phyloP scores from a whole-genome alignment of 768 basidiomycete genomes.

The Lactarius tabidus region DNA sequence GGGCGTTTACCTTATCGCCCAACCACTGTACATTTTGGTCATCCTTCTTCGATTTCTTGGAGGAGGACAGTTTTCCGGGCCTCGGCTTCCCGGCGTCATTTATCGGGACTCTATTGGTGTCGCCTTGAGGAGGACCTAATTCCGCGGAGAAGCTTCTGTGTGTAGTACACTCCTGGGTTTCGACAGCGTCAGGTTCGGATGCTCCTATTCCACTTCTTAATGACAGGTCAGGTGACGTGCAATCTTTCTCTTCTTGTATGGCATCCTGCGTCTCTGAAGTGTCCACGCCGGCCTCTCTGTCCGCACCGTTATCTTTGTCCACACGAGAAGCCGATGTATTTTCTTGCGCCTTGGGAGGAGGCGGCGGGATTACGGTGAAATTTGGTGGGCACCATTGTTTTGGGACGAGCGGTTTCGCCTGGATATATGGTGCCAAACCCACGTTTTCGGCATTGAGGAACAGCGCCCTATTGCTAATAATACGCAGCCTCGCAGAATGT shows the following conservation, averaged over 20 bases:
- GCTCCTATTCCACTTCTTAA: background rate
- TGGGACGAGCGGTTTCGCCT: constrained; percentile 62
- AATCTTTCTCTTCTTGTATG: constrained; percentile 1
- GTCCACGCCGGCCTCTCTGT: background rate
- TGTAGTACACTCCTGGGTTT: background rate
- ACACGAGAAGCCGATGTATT: background rate
- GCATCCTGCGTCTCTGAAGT: background rate
- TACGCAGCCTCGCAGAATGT: constrained; percentile 58
- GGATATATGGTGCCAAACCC: constrained; percentile 70
- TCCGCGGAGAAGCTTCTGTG: background rate
- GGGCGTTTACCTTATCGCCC: constrained; percentile 65
- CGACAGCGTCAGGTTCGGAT: background rate
- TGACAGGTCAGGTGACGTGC: background rate
- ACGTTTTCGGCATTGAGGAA: constrained; percentile 49
- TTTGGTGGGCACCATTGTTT: constrained; percentile 63
- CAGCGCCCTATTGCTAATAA: constrained; percentile 73
- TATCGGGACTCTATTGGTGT: background rate
- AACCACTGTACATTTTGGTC: constrained; percentile 51
- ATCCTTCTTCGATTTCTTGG: constrained; percentile 28
- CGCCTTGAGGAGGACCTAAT: background rate
- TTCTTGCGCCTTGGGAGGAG: background rate
- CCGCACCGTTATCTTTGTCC: background rate
- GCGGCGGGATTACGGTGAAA: constrained; percentile 33
- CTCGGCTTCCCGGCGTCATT: constrained; percentile 5
- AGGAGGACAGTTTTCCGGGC: background rate